Conservation (phyloP, 2,329 filamentous ascomycete species). For the Bisporella sp. region DNA sequence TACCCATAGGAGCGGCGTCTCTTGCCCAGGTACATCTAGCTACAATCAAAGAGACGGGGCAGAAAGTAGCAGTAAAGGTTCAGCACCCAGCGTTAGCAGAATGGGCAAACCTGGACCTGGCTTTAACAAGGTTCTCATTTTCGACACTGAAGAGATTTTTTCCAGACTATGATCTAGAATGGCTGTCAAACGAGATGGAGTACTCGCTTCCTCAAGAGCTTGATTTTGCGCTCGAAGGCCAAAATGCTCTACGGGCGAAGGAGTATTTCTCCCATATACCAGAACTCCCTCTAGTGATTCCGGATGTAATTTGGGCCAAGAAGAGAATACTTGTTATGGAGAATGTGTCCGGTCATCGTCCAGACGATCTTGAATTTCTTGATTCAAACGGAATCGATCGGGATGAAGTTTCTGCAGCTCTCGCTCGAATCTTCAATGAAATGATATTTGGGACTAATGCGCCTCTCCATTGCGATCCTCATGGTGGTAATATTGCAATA, state of each 20-base stretch:
- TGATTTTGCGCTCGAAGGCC: constrained; percentile 78
- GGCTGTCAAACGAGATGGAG: constrained; percentile 92
- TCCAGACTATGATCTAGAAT: constrained; percentile 94
- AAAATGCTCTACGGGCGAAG: constrained; percentile 73
- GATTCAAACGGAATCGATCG: constrained; percentile 83
- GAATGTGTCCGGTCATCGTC: constrained; percentile 75
- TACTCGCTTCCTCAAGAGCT: constrained; percentile 83
- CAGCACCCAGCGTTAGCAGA: constrained; percentile 86
- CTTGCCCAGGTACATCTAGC: constrained; percentile 92
- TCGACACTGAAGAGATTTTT: constrained; percentile 86
- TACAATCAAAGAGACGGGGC: constrained; percentile 71
- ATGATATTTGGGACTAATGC: constrained; percentile 95
- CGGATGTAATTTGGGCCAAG: constrained; percentile 82
- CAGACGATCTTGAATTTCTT: constrained; percentile 83
- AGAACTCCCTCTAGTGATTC: constrained; percentile 77
- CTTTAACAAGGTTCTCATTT: constrained; percentile 83
- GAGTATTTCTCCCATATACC: constrained; percentile 73
- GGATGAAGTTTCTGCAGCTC: constrained; percentile 87
- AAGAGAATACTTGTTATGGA: constrained; percentile 93
- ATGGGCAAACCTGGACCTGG: constrained; percentile 84
- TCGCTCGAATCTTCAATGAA: constrained; percentile 94
- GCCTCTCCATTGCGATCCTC: constrained; percentile 91
- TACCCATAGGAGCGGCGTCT: constrained; percentile 86
- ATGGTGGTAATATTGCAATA: constrained; percentile 93
- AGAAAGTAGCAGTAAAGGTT: constrained; percentile 91